Base-by-base conservation (phyloP, 495 filamentous ascomycete species). In the Penicillium taxi region DNA sequence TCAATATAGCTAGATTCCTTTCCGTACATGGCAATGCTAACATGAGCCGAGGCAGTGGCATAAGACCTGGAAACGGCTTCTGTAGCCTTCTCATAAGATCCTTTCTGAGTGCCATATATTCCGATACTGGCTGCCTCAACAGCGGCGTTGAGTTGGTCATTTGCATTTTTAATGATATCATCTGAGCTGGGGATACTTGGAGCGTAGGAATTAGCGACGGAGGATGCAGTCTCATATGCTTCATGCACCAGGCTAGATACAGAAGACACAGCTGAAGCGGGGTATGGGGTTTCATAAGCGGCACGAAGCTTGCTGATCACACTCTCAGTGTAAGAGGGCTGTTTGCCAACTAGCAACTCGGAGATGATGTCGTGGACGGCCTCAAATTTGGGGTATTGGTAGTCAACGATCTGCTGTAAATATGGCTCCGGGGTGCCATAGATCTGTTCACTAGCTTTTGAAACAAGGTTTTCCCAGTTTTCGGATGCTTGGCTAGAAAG, bases 291-390 rank as follows among this genome's bases (percentile, higher is more conserved):
- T 44, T 74, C 66, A 49, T 79, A 79, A 2, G 78, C 84, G 2
- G 74, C 75, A 21, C 69, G 71, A 5, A 95, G 70, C 14, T 81
- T 73, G 37, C 65, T 77, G 64, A 87, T 73, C 0, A 89, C 81
- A 39, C 80, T 84, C 45, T 95, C 85, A 0, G 82, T 86, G 48
- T 85, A 94, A 9, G 78, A 73, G 4, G 85, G 82, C 53, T 94
- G 84, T 57, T 80, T 83, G 16, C 83, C 88, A 29, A 64, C 52
- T 17, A 95, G 63, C 2, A 94, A 63, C 48, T 95, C 86, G 9
- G 79, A 81, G 9, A 95, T 70, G 1, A 94, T 66, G 14, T 67
- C 74, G 49, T 80, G 74, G 2, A 93, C 65, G n/a, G 72, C 80
- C 6, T 74, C 71, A 42, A 82, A 88, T 35, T 84, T 82, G 2